phyloP scores from a whole-genome alignment of 805 yeast species.

The Yarrowia sp. region DNA sequence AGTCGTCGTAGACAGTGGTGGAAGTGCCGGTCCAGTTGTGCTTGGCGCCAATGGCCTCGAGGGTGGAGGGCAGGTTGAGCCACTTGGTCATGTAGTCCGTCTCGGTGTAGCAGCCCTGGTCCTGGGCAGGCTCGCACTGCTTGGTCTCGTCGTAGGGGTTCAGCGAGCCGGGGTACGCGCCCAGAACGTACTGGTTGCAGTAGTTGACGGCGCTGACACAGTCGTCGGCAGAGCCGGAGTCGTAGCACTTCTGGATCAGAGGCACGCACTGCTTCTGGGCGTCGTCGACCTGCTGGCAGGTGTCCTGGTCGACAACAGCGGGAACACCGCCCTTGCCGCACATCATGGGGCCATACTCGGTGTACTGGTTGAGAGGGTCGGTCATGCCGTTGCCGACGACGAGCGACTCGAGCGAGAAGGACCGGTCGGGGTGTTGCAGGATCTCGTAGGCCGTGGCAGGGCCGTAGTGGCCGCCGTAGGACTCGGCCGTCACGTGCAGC shows the following conservation, averaged over 20 bases:
- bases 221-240: slow-evolving; percentile 64
- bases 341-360: slow-evolving; percentile 85
- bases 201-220: slow-evolving; percentile 84
- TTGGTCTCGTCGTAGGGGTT: slow-evolving; percentile 24
- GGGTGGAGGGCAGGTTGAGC: slow-evolving; percentile 70
- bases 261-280: slow-evolving; percentile 36
- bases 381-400: slow-evolving; percentile 85
- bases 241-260: slow-evolving; percentile 72
- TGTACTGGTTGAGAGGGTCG: slow-evolving; percentile 73
- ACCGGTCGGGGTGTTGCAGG: slow-evolving; percentile 51
- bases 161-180: neutral
- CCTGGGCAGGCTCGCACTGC: slow-evolving; percentile 8
- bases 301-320: slow-evolving; percentile 69
- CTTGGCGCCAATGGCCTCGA: slow-evolving; percentile 82
- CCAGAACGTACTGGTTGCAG: slow-evolving; percentile 45
- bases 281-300: slow-evolving; percentile 50
- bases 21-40: slow-evolving; percentile 48
- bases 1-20: slow-evolving; percentile 70
- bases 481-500: slow-evolving; percentile 82
- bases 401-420: slow-evolving; percentile 72
- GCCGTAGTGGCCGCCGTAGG: slow-evolving; percentile 81
- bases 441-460: slow-evolving; percentile 81
- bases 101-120: slow-evolving; percentile 61
- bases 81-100: slow-evolving; percentile 69
- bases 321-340: slow-evolving; percentile 72